Percentiles rank a stretch among this genome's conserved stretches.
Conservation (phyloP, 2,329 filamentous ascomycete species). For the Pseudocercospora macadamiae region DNA sequence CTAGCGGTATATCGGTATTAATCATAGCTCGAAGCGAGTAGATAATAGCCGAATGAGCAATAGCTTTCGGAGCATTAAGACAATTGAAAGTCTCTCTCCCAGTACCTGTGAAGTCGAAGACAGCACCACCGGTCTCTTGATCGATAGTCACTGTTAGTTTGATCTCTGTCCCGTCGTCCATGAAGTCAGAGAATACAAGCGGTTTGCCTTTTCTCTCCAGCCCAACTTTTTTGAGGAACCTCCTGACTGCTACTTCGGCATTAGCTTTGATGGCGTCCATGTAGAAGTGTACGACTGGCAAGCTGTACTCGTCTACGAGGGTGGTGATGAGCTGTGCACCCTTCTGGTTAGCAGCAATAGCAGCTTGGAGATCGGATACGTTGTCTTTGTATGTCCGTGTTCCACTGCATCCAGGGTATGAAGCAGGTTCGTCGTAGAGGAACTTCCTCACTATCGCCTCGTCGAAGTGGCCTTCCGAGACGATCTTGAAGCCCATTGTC, state of each 20-base stretch:
- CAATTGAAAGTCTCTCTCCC: constrained; percentile 39
- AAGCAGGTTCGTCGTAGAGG: constrained; percentile 71
- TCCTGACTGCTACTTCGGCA: constrained; percentile 40
- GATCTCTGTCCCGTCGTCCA: constrained; percentile 47
- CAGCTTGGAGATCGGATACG: constrained; percentile 41
- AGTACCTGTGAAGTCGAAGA: constrained; percentile 48
- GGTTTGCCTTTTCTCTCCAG: constrained; percentile 21
- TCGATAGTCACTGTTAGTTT: constrained; percentile 41
- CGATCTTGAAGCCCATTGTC: constrained; percentile 34
- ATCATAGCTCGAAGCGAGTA: constrained; percentile 40
- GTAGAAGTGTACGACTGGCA: constrained; percentile 43
- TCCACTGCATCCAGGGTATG: constrained; percentile 43
- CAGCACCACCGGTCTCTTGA: constrained; percentile 34
- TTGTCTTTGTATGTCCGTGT: constrained; percentile 41
- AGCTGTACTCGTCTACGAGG: constrained; percentile 42
- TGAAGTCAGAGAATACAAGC: constrained; percentile 41
- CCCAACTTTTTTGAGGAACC: constrained; percentile 33
- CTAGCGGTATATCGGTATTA: constrained; percentile 52
- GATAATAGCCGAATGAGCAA: constrained; percentile 42
- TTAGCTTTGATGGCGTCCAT: constrained; percentile 45
- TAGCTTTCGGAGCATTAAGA: constrained; percentile 43
- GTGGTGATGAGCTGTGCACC: constrained; percentile 41
- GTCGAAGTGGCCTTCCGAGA: constrained; percentile 39
- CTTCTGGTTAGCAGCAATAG: constrained; percentile 41
- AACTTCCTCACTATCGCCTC: constrained; percentile 37